phyloP scores from a whole-genome alignment of 495 filamentous ascomycete genomes.

The Hyphodiscus hymeniophilus region DNA sequence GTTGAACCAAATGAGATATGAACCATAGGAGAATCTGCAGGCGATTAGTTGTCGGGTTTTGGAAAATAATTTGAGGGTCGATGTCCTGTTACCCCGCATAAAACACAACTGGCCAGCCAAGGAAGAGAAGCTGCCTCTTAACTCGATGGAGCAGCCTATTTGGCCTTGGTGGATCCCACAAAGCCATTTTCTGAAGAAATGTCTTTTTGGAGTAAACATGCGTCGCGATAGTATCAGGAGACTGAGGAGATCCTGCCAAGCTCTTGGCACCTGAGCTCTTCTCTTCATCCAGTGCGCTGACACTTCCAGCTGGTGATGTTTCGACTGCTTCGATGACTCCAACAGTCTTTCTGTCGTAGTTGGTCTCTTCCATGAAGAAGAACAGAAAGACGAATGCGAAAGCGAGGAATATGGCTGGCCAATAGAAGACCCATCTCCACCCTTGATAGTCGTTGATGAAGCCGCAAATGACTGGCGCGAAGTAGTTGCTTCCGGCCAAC shows the following conservation, averaged over 20 bases:
- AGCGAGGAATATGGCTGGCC: conserved; percentile 38
- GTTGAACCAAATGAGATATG: conserved; percentile 23
- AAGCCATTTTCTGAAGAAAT: conserved; percentile 6
- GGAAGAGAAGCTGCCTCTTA: conserved; percentile 13
- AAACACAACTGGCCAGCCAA: conserved; percentile 22
- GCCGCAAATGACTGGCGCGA: conserved; percentile 37
- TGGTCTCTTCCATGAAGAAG: conserved; percentile 39
- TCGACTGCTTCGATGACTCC: neutral
- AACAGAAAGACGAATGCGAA: conserved; percentile 27
- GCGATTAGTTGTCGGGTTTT: too few species aligned
- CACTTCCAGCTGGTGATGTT: neutral
- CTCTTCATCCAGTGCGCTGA: neutral
- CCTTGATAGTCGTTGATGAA: conserved; percentile 35
- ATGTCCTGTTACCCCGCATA: conserved; percentile 9
- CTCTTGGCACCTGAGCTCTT: conserved; percentile 1
- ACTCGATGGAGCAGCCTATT: conserved; percentile 12
- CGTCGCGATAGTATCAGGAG: neutral
- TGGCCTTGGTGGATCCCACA: conserved; percentile 4
- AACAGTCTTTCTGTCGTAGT: conserved; percentile 21
- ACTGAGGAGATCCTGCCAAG: neutral
- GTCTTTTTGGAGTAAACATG: conserved; percentile 11
- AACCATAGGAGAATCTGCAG: conserved; percentile 21
- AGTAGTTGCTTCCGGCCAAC: conserved; percentile 53
- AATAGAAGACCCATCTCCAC: conserved; percentile 43
- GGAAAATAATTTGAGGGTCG: too few species aligned